A percentile compares a stretch with the other conserved stretches of the same genome.
Conservation (phyloP, 1,139 yeast species). For the Sugiyamaella neomexicana region DNA sequence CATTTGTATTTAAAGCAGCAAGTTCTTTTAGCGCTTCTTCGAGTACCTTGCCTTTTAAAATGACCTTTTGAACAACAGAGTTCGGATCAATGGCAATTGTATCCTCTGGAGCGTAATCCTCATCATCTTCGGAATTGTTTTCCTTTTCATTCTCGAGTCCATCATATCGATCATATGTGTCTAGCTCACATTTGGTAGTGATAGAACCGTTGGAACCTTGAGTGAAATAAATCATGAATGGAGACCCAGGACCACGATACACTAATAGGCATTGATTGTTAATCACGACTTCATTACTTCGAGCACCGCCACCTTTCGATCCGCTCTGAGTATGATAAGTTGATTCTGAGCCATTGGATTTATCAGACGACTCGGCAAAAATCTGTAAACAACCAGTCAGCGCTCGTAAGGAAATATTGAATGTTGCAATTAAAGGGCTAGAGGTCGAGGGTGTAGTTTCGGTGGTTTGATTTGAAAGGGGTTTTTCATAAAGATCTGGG, state of each 20-base stretch:
- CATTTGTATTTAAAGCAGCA: constrained; percentile 61
- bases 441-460: neutral
- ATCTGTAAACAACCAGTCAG: constrained; percentile 35
- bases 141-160: constrained; percentile 25
- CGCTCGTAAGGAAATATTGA: constrained; percentile 32
- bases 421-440: constrained; percentile 16
- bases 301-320: neutral
- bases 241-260: constrained; percentile 59
- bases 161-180: constrained; percentile 50
- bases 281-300: constrained; percentile 5
- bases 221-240: constrained; percentile 69
- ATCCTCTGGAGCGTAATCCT: constrained; percentile 22
- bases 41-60: constrained; percentile 64
- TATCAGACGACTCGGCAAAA: constrained; percentile 24
- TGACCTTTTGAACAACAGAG: constrained; percentile 60
- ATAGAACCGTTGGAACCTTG: constrained; percentile 52
- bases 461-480: neutral
- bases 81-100: constrained; percentile 44
- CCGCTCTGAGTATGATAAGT: neutral
- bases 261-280: constrained; percentile 38
- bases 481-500: neutral
- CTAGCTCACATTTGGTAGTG: constrained; percentile 69
- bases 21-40: constrained; percentile 67
- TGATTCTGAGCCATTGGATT: neutral
- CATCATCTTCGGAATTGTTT: constrained; percentile 25